Evolutionary conservation across 164 flowering plant genomes (phyloP).

Genomic region (Magnolia kwangsiensis): DNA sequence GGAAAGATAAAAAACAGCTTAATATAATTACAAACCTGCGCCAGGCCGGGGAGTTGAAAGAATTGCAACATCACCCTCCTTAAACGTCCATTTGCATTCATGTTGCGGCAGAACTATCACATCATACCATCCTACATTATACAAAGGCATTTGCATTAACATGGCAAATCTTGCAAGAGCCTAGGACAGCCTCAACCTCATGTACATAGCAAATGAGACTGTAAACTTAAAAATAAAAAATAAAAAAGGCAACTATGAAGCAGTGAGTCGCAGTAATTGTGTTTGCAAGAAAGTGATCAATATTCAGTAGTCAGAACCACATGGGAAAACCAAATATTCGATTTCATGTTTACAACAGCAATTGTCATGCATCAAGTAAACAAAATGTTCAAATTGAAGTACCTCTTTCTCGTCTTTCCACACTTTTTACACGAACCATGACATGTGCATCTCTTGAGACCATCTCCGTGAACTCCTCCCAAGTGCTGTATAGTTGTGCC

Average conservation of each 20-base stretch:
- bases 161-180: background rate
- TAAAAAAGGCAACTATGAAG: background rate
- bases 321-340: no score
- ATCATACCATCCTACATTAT: slow-evolving; percentile 83
- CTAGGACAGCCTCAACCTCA: background rate
- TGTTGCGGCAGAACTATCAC: slow-evolving; percentile 62
- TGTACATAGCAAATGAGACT: background rate
- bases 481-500: slow-evolving; percentile 87
- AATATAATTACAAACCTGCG: slow-evolving; percentile 48
- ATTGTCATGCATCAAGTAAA: background rate
- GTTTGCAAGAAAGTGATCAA: background rate
- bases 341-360: background rate
- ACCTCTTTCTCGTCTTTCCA: slow-evolving; percentile 98
- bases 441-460: slow-evolving; percentile 59
- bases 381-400: slow-evolving; percentile 9
- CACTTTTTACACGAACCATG: slow-evolving; percentile 66
- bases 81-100: slow-evolving; percentile 82
- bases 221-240: no score
- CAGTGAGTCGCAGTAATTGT: background rate
- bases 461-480: slow-evolving; percentile 82
- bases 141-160: background rate
- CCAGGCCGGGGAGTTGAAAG: slow-evolving; percentile 84
- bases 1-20: background rate
- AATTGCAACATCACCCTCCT: slow-evolving; percentile 97
- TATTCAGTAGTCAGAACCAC: background rate